Conservation (phyloP, 805 yeast genomes). For the Candida verbasci region DNA sequence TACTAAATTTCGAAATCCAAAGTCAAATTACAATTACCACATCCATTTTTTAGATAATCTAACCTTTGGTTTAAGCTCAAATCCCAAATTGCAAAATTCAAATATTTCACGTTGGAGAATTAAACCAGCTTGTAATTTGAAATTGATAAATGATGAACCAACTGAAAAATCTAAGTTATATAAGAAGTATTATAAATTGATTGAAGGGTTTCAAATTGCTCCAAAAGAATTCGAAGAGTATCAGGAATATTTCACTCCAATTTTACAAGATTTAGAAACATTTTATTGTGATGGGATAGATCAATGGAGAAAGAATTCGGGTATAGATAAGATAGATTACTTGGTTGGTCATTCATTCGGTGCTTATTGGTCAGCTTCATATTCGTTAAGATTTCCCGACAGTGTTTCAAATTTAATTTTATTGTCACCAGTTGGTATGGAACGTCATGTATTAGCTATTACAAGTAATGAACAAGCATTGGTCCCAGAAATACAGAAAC, state of each 20-base stretch:
- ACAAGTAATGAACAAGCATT: conserved; percentile 32
- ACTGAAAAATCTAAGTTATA: conserved; percentile 24
- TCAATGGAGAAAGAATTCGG: conserved; percentile 51
- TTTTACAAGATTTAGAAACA: conserved; percentile 45
- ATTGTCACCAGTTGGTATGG: conserved; percentile 78
- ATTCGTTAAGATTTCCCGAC: conserved; percentile 55
- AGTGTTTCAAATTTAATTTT: conserved; percentile 51
- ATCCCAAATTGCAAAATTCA: conserved; percentile 29
- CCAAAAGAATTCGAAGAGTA: conserved; percentile 24
- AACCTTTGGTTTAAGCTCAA: conserved; percentile 50
- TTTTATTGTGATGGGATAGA: conserved; percentile 60
- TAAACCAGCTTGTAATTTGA: conserved; percentile 18
- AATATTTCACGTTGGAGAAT: conserved; percentile 18
- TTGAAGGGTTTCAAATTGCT: conserved; percentile 30
- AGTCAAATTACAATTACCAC: conserved; percentile 40
- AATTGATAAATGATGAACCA: conserved; percentile 22
- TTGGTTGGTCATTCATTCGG: conserved; percentile 78
- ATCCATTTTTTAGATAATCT: conserved; percentile 48
- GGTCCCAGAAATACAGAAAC: conserved; percentile 14
- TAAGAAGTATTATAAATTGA: conserved; percentile 37
- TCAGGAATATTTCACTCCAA: conserved; percentile 30
- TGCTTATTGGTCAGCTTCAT: conserved; percentile 65
- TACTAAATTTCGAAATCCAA: conserved; percentile 17
- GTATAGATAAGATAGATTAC: conserved; percentile 51
- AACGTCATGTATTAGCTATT: conserved; percentile 60